A percentile compares a stretch with the other conserved stretches of the same genome.
These are phyloP conservation scores for Sesbania bispinosa DNA, from an alignment of 306 rosid genomes.

Conservation along the genomic window DNA sequence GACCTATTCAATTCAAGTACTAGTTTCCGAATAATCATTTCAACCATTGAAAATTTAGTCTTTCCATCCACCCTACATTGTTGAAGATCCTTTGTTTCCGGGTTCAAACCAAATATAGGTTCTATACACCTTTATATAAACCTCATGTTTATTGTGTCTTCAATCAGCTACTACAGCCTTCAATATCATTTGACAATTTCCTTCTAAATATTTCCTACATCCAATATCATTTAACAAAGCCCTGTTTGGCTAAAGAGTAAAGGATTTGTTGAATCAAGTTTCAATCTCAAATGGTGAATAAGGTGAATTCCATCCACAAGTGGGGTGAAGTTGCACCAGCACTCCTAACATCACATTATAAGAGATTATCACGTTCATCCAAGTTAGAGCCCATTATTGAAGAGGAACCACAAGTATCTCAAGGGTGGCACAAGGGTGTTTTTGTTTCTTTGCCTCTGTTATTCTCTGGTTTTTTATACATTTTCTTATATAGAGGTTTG, in stretches of 20 bases:
- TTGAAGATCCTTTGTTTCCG: background rate
- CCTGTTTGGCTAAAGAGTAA: background rate
- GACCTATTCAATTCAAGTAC: background rate
- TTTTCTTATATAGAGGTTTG: slow-evolving; percentile 30
- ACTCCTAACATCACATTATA: slow-evolving; percentile 12
- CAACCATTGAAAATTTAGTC: background rate
- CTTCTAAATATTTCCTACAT: background rate
- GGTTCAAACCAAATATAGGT: background rate
- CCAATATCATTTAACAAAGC: background rate
- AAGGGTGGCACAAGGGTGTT: background rate
- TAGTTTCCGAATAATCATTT: background rate
- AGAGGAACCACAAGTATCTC: slow-evolving; percentile 27
- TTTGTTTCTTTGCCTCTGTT: slow-evolving; percentile 26
- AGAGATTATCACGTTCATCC: background rate
- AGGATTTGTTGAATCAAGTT: background rate
- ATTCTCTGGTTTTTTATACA: slow-evolving; percentile 17
- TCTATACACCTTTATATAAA: background rate
- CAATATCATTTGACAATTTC: background rate
- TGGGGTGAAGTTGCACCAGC: slow-evolving; percentile 39
- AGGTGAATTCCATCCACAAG: background rate
- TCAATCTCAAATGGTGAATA: slow-evolving; percentile 17
- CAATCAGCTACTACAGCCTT: background rate
- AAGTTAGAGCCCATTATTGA: slow-evolving; percentile 28
- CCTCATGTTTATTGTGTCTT: background rate
- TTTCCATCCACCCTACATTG: background rate